Percentiles rank a stretch among this genome's conserved stretches.
These are phyloP conservation scores for Trichomonas vaginalis DNA, from an alignment of 208 protist genomes.

Conservation along the genomic window DNA sequence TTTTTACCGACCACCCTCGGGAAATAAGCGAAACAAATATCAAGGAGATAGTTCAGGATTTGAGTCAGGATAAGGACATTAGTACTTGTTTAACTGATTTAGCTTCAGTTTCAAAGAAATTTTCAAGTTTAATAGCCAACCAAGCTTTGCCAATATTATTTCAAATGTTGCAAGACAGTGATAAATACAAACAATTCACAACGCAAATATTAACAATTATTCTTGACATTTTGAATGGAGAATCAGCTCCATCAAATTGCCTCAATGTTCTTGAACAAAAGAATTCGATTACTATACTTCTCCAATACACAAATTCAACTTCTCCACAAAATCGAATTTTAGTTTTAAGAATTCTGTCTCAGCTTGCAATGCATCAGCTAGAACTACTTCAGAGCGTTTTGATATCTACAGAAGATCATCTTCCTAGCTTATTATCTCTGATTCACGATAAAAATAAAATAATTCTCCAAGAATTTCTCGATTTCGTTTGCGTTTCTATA, in stretches of 20 bases:
- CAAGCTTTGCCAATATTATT: background rate
- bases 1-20: background rate
- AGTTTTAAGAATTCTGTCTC: background rate
- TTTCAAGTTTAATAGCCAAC: background rate
- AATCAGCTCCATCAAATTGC: background rate
- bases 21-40: background rate
- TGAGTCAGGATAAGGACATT: background rate
- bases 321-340: background rate
- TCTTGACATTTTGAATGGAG: background rate
- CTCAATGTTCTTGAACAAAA: background rate
- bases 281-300: background rate
- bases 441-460: background rate
- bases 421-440: background rate
- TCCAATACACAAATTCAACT: background rate
- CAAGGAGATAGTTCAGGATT: background rate
- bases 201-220: background rate
- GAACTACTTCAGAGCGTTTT: background rate
- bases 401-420: background rate
- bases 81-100: background rate
- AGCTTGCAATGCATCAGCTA: background rate
- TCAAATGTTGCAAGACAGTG: background rate
- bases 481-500: background rate
- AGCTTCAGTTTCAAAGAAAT: background rate
- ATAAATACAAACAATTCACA: background rate
- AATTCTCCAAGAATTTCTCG: background rate